Conservation (phyloP, 371 early-diverging fungal genomes). For the Mortierella polycephala region DNA sequence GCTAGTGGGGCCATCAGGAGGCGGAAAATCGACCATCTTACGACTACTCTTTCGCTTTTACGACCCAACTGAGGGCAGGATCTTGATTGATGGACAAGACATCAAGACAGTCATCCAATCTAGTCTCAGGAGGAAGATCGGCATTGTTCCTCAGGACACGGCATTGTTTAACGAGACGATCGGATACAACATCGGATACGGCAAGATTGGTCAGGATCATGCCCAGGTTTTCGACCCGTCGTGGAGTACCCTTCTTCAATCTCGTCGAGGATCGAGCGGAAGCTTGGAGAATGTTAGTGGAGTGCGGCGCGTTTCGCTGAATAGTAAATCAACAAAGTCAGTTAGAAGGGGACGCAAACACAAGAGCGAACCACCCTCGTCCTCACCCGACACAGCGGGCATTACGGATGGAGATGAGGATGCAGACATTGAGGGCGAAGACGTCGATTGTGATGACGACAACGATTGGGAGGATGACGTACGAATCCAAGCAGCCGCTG, state of each 20-base stretch:
- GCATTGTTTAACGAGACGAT: conserved; percentile 88
- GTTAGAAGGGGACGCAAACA: conserved; percentile 15
- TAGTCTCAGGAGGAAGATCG: conserved; percentile 77
- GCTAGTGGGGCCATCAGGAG: conserved; percentile 91
- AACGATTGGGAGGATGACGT: conserved; percentile 47
- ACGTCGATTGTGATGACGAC: conserved; percentile 29
- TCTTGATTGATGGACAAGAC: conserved; percentile 91
- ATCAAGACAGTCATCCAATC: conserved; percentile 75
- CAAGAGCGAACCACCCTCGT: conserved; percentile 1
- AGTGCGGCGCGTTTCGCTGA: conserved; percentile 14
- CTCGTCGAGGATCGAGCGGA: conserved; percentile 8
- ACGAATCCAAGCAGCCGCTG: conserved; percentile 70
- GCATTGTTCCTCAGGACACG: conserved; percentile 92
- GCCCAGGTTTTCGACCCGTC: conserved; percentile 45
- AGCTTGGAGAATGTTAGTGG: conserved; percentile 11
- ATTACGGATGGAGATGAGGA: conserved; percentile 51
- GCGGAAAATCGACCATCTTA: conserved; percentile 91
- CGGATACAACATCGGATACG: conserved; percentile 84
- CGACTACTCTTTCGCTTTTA: conserved; percentile 93
- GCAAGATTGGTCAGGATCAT: conserved; percentile 53
- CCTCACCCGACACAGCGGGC: conserved; percentile 14
- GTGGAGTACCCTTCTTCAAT: neutral
- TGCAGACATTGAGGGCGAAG: conserved; percentile 65
- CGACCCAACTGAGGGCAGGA: conserved; percentile 81
- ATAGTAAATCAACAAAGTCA: conserved; percentile 13